Evolutionary conservation across 176 grass and related monocot genomes (phyloP).

Genomic region (Hsuehochloa calcarea): DNA sequence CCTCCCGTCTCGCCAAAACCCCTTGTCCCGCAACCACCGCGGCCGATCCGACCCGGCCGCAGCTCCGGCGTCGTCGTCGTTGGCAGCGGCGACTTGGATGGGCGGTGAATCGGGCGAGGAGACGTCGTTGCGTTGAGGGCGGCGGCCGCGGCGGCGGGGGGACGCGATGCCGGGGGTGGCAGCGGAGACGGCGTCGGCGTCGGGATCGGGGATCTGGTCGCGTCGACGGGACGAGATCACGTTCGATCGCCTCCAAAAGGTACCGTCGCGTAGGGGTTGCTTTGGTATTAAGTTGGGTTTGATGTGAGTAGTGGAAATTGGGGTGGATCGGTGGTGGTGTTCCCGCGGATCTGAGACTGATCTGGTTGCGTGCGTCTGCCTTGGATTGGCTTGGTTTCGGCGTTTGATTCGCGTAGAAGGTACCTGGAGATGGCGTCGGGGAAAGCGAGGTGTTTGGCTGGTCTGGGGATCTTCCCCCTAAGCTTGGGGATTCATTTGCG

Average conservation of each 20-base stretch:
- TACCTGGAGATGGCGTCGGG: background rate
- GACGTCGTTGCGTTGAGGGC: slow-evolving; percentile 24
- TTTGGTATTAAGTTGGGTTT: slow-evolving; percentile 1
- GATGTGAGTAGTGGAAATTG: slow-evolving; percentile 13
- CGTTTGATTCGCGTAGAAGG: background rate
- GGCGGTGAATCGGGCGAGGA: slow-evolving; percentile 11
- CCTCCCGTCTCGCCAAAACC: slow-evolving; percentile 13
- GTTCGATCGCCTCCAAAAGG: slow-evolving; percentile 96
- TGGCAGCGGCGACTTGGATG: slow-evolving; percentile 8
- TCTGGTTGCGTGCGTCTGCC: background rate
- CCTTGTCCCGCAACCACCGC: background rate
- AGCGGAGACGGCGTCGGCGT: slow-evolving; percentile 25
- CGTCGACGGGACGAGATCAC: slow-evolving; percentile 83
- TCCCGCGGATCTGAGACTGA: background rate
- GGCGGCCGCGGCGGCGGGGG: background rate
- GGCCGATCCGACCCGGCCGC: slow-evolving; percentile 36
- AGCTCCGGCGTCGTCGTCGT: slow-evolving; percentile 1
- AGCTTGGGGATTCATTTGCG: slow-evolving; percentile 8
- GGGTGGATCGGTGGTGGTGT: slow-evolving; percentile 6
- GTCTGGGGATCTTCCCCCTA: background rate
- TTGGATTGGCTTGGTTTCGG: slow-evolving; percentile 15
- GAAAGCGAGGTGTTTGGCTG: slow-evolving; percentile 10
- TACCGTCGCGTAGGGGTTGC: slow-evolving; percentile 18
- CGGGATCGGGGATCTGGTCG: slow-evolving; percentile 95
- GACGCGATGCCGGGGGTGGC: slow-evolving; percentile 41